Base-by-base conservation (phyloP, 257 asterid genomes). In the Scutellaria baicalensis region DNA sequence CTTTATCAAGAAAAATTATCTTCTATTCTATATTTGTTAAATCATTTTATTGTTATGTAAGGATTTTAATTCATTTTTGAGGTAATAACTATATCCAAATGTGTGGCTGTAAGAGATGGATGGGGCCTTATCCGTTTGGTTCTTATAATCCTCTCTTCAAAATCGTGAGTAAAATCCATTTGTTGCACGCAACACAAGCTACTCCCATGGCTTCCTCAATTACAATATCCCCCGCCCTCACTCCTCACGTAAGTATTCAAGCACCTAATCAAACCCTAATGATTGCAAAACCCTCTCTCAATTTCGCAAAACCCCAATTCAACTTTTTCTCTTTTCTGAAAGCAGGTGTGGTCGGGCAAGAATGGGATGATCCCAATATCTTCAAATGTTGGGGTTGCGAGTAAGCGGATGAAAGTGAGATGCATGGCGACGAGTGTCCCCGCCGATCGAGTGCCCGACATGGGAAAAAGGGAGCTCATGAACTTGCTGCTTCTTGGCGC, bases 371-470 rank as follows among this genome's bases (percentile, higher is more conserved):
- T 31, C 66, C 74, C 80, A n/a, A n/a, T n/a, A 4, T 75, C 77
- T 33, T 71, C 85, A 9, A 81, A 66, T 49, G 74, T 79, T 8
- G 40, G 82, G 64, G 54, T 73, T 1, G 35, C 77, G 31, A 44
- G 68, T 0, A 83, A 73, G 80, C 65, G 79, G 77, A 80, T 79
- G 93, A 88, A 76, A 33, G 86, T 93, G 6, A 45, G 74, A n/a
- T 84, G 95, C 78, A 89, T 88, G 98, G 98, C 98, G 1, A 80
- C 95, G 21, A 93, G 95, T 45, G 69, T 88, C 27, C 96, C 96
- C 3, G 96, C 96, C 0, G 93, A 92, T 61, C 80, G 96, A n/a
- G 97, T 93, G 57, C 98, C 98, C 12, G 97, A 93, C 50, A 93
- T 93, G 98, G 92, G 69, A 11, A 93, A 84, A 79, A 87, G 99